Percentiles rank a stretch among this genome's conserved stretches.
These are phyloP conservation scores for Podospora pseudopauciseta DNA, from an alignment of 495 filamentous ascomycete genomes.

Conservation along the genomic window DNA sequence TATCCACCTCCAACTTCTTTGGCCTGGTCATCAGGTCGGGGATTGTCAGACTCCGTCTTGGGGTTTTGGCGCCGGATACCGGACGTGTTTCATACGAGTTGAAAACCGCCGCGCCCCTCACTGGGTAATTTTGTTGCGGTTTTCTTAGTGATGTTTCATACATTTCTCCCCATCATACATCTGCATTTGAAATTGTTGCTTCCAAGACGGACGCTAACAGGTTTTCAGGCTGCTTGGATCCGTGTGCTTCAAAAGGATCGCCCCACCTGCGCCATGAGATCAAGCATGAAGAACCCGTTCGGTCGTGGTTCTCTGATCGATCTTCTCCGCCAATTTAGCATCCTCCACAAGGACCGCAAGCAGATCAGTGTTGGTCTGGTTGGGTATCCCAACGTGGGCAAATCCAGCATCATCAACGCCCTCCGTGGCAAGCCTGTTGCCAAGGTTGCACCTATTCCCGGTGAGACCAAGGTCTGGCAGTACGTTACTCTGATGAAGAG, in stretches of 20 bases:
- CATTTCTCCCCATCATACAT: constrained; percentile 49
- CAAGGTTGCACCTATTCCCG: constrained; percentile 92
- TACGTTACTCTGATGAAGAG: constrained; percentile 96
- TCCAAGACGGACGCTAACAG: constrained; percentile 20
- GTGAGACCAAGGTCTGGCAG: constrained; percentile 88
- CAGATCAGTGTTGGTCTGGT: constrained; percentile 88
- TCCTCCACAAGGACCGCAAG: constrained; percentile 84
- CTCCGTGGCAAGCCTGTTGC: constrained; percentile 88
- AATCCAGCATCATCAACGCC: constrained; percentile 91
- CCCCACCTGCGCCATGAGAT: constrained; percentile 90
- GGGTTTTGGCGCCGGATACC: constrained; percentile 66
- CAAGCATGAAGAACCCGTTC: constrained; percentile 87
- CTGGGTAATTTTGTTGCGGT: constrained; percentile 56
- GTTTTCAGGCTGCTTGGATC: constrained; percentile 32
- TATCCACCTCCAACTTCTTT: constrained; percentile 58
- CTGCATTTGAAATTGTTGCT: constrained; percentile 9
- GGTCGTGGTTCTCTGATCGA: constrained; percentile 60
- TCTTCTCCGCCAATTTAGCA: constrained; percentile 86
- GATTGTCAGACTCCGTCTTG: constrained; percentile 84
- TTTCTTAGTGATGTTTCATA: constrained; percentile 99
- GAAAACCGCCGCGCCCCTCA: constrained; percentile 57
- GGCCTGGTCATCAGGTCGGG: constrained; percentile 55
- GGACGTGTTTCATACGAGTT: constrained; percentile 72
- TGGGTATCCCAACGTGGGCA: constrained; percentile 72
- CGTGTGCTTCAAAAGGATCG: constrained; percentile 57